Percentiles rank a stretch among this genome's conserved stretches.
Evolutionary conservation across 164 flowering plant species (phyloP).

Genomic region (Berberis vulgaris): DNA sequence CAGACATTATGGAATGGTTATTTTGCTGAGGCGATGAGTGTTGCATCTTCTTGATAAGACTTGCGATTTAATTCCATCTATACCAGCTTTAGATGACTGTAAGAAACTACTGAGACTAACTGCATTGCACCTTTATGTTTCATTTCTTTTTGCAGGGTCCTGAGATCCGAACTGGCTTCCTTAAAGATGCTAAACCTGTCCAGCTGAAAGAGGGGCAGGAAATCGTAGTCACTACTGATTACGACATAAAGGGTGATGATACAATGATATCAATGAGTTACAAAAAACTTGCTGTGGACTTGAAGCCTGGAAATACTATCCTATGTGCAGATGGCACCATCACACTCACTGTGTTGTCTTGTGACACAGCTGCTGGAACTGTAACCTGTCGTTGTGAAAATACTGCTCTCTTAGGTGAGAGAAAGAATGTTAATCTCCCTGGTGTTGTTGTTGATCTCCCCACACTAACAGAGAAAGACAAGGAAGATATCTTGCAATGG

Average conservation of each 20-base stretch:
- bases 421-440: constrained; percentile 85
- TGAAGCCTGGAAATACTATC: constrained; percentile 70
- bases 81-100: too few species aligned
- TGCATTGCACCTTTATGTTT: too few species aligned
- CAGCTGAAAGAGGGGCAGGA: constrained; percentile 83
- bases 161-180: constrained; percentile 81
- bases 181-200: constrained; percentile 65
- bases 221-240: constrained; percentile 61
- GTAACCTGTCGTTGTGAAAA: constrained; percentile 82
- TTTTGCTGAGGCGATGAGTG: too few species aligned
- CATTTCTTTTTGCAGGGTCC: constrained; percentile 48
- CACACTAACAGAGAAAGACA: constrained; percentile 79
- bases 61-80: too few species aligned
- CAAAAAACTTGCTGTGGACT: constrained; percentile 62
- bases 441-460: constrained; percentile 88
- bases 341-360: constrained; percentile 54
- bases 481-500: constrained; percentile 75
- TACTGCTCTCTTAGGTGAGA: constrained; percentile 67
- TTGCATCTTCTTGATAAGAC: too few species aligned
- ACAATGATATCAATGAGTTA: constrained; percentile 77
- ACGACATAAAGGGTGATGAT: constrained; percentile 54
- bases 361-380: constrained; percentile 59
- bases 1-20: too few species aligned
- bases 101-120: too few species aligned
- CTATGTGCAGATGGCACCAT: constrained; percentile 85